Percentiles rank a stretch among this genome's conserved stretches.
phyloP scores from a whole-genome alignment of 768 basidiomycete species.

The Cyclocybe aegerita region DNA sequence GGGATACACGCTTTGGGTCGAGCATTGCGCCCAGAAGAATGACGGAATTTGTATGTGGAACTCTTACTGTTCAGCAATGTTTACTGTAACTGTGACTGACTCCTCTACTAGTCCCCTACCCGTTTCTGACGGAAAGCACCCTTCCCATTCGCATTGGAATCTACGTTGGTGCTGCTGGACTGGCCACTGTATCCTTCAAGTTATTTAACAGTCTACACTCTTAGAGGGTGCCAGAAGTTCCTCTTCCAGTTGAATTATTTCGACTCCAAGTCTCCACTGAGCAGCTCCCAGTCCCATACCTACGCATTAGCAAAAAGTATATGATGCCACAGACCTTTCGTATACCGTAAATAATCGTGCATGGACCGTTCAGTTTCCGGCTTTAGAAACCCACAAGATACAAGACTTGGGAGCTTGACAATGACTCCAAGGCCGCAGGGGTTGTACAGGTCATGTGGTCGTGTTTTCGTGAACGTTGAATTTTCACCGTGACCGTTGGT shows the following conservation, averaged over 20 bases:
- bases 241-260: neutral
- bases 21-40: slow-evolving; percentile 63
- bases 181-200: slow-evolving; percentile 59
- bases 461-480: neutral
- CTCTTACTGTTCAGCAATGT: neutral
- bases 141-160: slow-evolving; percentile 53
- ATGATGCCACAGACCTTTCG: too few species aligned
- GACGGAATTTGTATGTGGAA: slow-evolving; percentile 52
- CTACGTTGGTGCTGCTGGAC: slow-evolving; percentile 49
- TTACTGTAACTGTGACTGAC: slow-evolving; percentile 4
- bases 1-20: slow-evolving; percentile 66
- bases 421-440: too few species aligned
- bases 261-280: neutral
- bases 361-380: too few species aligned
- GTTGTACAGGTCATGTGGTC: too few species aligned
- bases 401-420: too few species aligned
- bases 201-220: slow-evolving; percentile 58
- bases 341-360: too few species aligned
- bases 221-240: slow-evolving; percentile 4
- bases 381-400: too few species aligned
- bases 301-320: too few species aligned
- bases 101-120: slow-evolving; percentile 66
- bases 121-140: slow-evolving; percentile 69
- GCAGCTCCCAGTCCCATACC: too few species aligned
- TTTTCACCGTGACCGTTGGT: neutral